A percentile compares a stretch with the other conserved stretches of the same genome.
phyloP scores from a whole-genome alignment of 164 flowering plant species.

The Vitis cinerea region DNA sequence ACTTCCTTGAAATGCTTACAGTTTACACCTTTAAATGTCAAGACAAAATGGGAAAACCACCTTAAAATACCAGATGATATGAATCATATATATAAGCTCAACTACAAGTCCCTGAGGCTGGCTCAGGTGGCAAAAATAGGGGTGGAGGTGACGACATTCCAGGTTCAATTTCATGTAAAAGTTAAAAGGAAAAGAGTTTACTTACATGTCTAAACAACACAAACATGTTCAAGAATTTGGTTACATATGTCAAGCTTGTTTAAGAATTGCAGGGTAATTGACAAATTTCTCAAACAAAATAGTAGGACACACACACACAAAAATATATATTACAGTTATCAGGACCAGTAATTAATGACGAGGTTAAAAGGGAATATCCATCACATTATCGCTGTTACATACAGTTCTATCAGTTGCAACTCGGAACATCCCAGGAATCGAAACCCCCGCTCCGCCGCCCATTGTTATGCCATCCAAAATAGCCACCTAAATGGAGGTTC shows the following conservation, averaged over 20 bases:
- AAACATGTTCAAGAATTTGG: no score
- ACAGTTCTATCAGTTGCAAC: constrained; percentile 71
- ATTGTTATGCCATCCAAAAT: constrained; percentile 65
- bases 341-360: background rate
- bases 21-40: no score
- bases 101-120: no score
- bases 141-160: no score
- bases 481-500: constrained; percentile 48
- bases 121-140: no score
- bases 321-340: background rate
- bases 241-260: background rate
- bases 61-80: no score
- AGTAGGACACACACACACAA: background rate
- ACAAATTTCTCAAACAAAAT: background rate
- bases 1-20: no score
- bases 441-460: constrained; percentile 79
- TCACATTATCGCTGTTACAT: constrained; percentile 13
- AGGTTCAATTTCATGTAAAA: no score
- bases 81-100: no score
- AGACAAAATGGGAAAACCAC: no score
- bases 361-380: background rate
- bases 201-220: no score
- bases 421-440: constrained; percentile 64
- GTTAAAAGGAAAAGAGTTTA: no score
- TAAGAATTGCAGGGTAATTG: background rate